Evolutionary conservation across 768 basidiomycete species (phyloP).

Genomic region (Termitomyces sp.): DNA sequence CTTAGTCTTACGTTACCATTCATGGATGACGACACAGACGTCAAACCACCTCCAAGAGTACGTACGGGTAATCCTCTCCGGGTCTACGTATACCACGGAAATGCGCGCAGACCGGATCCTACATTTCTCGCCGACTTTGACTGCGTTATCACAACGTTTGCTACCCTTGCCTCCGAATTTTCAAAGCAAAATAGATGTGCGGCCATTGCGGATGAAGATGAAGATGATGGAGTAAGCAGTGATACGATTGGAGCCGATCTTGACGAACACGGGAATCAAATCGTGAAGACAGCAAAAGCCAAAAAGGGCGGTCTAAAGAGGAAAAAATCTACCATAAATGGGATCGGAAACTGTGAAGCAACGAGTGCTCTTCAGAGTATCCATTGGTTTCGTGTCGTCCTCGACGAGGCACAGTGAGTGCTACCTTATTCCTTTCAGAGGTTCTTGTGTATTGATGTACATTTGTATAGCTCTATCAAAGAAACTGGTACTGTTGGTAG

Average conservation of each 20-base stretch:
- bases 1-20: conserved; percentile 28
- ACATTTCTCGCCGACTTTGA: conserved; percentile 89
- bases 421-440: not conserved
- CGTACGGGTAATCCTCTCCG: conserved; percentile 53
- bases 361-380: conserved; percentile 88
- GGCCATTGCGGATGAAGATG: conserved; percentile 67
- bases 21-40: conserved; percentile 23
- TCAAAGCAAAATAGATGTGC: conserved; percentile 78
- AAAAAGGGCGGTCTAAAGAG: conserved; percentile 68
- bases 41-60: conserved; percentile 28
- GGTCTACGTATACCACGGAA: conserved; percentile 95
- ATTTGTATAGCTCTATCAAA: conserved; percentile 77
- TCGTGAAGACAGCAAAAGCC: conserved; percentile 52
- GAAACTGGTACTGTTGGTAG: conserved; percentile 92
- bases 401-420: conserved; percentile 90
- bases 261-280: conserved; percentile 61
- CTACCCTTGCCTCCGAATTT: conserved; percentile 91
- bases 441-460: not conserved
- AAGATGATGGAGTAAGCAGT: conserved; percentile 62
- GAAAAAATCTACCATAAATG: conserved; percentile 41
- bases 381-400: conserved; percentile 93
- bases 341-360: conserved; percentile 33
- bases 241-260: conserved; percentile 58
- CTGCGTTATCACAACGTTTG: conserved; percentile 95
- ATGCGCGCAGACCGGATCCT: conserved; percentile 81